Evolutionary conservation across 495 filamentous ascomycete genomes (phyloP), one percentile per base, ranked within the genome.

Genomic region (Aspergillus egyptiacus): DNA sequence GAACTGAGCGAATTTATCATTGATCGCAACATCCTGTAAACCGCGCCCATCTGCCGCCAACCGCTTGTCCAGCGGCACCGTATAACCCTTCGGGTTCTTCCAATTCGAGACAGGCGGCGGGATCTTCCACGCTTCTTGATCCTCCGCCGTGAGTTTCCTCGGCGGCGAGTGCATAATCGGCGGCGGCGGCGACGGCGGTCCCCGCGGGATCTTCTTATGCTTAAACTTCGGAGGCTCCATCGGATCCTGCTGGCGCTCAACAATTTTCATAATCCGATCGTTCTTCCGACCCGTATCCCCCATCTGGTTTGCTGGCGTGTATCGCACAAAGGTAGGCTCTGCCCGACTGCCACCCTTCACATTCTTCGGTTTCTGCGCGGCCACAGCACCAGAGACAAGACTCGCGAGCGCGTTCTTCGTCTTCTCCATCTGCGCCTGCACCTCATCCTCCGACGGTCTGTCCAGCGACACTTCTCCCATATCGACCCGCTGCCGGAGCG

Each of bases 71-170:
- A 99, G 70, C 3, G 93, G 89, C 2, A 99, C 89, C 0, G 93
- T 99, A 58, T 96, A 99, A 60, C 93, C 93, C 70, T 96, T 96
- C 0, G 91, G 87, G 59, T 99, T 99, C 79, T 99, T 99, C 93
- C 93, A 99, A 64, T 96, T 95, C 13, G 87, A 94, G 2, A 99
- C 85, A 0, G 94, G 85, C 0, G 93, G 91, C 1, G 93, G 90
- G 27, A 98, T 95, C 51, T 83, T 88, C 93, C 93, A 98, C 11
- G 85, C 86, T 66, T 96, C 93, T 68, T 97, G 94, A 57, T 99
- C 93, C 63, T 91, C 91, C 9, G 93, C 93, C 0, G 94, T 97
- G 19, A 98, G 77, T 65, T 97, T 97, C 50, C 93, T 74, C 2
- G 93, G 91, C 15, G 93, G 93, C 3, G 89, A 95, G 58, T 96